phyloP scores from a whole-genome alignment of 768 basidiomycete species.

The Lyophyllum semitale region DNA sequence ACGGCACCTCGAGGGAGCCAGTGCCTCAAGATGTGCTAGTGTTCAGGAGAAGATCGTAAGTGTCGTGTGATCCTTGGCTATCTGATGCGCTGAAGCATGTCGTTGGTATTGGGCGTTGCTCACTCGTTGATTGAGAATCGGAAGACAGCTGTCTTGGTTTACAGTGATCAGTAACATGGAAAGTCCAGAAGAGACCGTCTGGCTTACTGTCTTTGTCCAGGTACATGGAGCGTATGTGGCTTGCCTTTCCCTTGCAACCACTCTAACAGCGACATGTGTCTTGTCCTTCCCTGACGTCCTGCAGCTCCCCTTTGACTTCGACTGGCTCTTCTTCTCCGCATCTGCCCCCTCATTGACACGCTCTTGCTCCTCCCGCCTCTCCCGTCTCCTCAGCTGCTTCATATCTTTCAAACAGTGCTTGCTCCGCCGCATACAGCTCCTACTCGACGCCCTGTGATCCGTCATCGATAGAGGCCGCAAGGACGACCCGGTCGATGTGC shows the following conservation, averaged over 20 bases:
- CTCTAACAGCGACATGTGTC: conserved; percentile 65
- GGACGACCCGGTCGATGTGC: conserved; percentile 38
- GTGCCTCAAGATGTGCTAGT: too few relatives aligned
- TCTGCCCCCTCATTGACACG: conserved; percentile 25
- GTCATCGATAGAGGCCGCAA: conserved; percentile 45
- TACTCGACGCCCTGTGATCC: conserved; percentile 32
- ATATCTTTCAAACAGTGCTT: conserved; percentile 46
- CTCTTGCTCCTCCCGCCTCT: conserved; percentile 20
- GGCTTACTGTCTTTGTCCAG: conserved; percentile 56
- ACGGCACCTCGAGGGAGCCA: too few relatives aligned
- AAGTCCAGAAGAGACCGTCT: conserved; percentile 1
- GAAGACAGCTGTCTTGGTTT: conserved; percentile 51
- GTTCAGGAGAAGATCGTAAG: too few relatives aligned
- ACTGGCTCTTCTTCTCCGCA: conserved; percentile 19
- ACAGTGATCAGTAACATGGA: conserved; percentile 6
- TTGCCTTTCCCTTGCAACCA: conserved; percentile 52
- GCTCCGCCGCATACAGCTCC: conserved; percentile 54
- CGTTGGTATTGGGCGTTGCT: too few relatives aligned
- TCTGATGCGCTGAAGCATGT: too few relatives aligned
- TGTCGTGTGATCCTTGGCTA: too few relatives aligned
- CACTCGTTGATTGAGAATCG: conserved; percentile 72
- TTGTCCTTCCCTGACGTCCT: conserved; percentile 46
- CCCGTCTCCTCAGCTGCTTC: conserved; percentile 38
- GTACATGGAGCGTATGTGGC: conserved; percentile 50
- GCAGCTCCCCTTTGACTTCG: conserved; percentile 44